phyloP scores from a whole-genome alignment of 805 yeast species.

The Spathaspora sp. region DNA sequence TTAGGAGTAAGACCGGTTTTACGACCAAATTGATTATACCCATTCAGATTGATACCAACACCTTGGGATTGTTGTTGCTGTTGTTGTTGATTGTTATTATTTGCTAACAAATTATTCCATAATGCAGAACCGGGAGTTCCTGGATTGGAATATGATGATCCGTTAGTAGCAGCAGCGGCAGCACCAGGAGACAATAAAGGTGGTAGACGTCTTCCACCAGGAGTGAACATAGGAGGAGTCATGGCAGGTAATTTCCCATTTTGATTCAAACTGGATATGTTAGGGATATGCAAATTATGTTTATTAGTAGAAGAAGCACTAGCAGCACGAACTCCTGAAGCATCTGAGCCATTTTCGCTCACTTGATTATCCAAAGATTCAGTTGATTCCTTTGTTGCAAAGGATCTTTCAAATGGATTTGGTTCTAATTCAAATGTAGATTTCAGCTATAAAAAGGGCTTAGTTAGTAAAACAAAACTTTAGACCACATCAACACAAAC shows the following conservation, averaged over 20 bases:
- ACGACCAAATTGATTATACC: slow-evolving; percentile 28
- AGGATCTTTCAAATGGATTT: slow-evolving; percentile 92
- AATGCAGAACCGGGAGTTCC: slow-evolving; percentile 49
- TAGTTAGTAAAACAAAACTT: slow-evolving; percentile 15
- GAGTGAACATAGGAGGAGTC: slow-evolving; percentile 51
- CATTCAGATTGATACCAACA: slow-evolving; percentile 6
- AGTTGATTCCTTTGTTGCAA: slow-evolving; percentile 57
- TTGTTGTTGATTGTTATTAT: neutral
- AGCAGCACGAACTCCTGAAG: neutral
- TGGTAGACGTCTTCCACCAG: slow-evolving; percentile 58
- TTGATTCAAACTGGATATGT: slow-evolving; percentile 23
- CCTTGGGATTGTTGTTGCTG: neutral
- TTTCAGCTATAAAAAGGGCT: slow-evolving; percentile 22
- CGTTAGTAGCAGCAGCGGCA: slow-evolving; percentile 3
- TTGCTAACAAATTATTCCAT: slow-evolving; percentile 45
- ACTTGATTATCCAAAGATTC: neutral
- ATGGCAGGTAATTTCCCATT: slow-evolving; percentile 26
- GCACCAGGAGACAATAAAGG: slow-evolving; percentile 48
- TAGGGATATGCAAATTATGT: slow-evolving; percentile 31
- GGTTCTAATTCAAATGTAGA: slow-evolving; percentile 78
- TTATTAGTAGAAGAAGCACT: slow-evolving; percentile 24
- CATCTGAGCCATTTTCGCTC: neutral
- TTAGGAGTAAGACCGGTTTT: slow-evolving; percentile 72
- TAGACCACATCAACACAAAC: neutral
- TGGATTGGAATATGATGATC: slow-evolving; percentile 33